Evolutionary conservation across 768 basidiomycete species (phyloP), one percentile per base, ranked within the genome.

Genomic region (Phaeotremella skinneri): DNA sequence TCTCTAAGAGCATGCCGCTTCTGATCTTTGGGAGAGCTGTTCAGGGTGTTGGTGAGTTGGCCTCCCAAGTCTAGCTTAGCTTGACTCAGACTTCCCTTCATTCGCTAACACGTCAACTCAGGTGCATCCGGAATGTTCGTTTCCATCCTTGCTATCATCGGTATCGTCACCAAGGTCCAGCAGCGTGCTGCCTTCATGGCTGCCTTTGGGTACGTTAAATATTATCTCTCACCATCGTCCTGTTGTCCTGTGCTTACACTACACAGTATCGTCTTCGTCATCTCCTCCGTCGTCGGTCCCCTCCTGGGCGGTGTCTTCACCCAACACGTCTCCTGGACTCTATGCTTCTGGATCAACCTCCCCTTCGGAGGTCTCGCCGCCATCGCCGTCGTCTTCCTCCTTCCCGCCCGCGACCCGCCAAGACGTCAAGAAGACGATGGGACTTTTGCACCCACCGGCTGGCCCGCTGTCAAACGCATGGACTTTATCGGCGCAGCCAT

Each of bases 401-500:
- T 78, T 23, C 62, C 72, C 25, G 75, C 71, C 55, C 64, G 76
- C 50, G 64, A 69, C n/a, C 72, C 78, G 9, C 61, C 32, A 49
- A 68, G 25, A 55, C 59, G 48, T 14, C 43, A 9, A 50, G 55
- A 4, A 9, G 30, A 20, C 52, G 52, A 20, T 41, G 32, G 48
- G 27, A 39, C 34, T n/a, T 58, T 14, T n/a, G 14, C 5, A 52
- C 59, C 34, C 23, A 52, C 50, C 32, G 62, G 52, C 49, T 61
- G 56, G 60, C 60, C 31, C 23, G 58, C 31, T 26, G 57, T 30
- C 59, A 66, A 63, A 26, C 41, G 70, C 48, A 69, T 82, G 52
- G 81, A 82, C 63, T 78, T 75, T 69, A 26, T 81, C 51, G 81
- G 81, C 14, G 74, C 79, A 0, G 63, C 69, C 17, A 70, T 82